Percentiles rank a stretch among this genome's conserved stretches.
These are phyloP conservation scores for Aureobasidium zeae DNA, from an alignment of 2,329 filamentous ascomycete genomes.

Conservation along the genomic window DNA sequence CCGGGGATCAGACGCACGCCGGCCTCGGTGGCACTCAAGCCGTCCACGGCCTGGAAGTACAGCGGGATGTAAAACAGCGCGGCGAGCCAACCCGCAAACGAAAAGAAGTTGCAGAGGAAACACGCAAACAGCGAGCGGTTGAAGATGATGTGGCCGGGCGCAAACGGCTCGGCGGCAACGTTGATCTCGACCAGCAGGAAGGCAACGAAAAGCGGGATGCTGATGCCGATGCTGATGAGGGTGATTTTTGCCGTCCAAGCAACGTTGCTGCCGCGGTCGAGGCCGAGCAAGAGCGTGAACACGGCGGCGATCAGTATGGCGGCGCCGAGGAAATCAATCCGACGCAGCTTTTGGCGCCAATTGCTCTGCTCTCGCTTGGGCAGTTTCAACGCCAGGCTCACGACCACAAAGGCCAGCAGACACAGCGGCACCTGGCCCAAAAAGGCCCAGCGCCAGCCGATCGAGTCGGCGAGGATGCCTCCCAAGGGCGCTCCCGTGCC, in stretches of 20 bases:
- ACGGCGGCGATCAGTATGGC: slow-evolving; percentile 56
- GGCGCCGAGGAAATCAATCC: slow-evolving; percentile 67
- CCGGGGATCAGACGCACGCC: slow-evolving; percentile 59
- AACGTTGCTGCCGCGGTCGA: slow-evolving; percentile 65
- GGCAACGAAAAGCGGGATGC: slow-evolving; percentile 51
- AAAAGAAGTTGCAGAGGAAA: slow-evolving; percentile 65
- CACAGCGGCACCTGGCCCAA: slow-evolving; percentile 61
- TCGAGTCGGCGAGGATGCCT: slow-evolving; percentile 60
- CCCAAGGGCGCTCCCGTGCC: slow-evolving; percentile 60
- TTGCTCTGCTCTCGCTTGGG: slow-evolving; percentile 49
- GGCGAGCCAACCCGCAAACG: slow-evolving; percentile 51
- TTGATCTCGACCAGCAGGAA: slow-evolving; percentile 62
- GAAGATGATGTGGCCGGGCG: slow-evolving; percentile 64
- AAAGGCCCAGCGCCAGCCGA: slow-evolving; percentile 74
- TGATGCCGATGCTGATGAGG: slow-evolving; percentile 47
- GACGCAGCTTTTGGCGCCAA: slow-evolving; percentile 56
- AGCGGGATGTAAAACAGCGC: slow-evolving; percentile 65
- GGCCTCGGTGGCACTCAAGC: slow-evolving; percentile 52
- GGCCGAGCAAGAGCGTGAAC: slow-evolving; percentile 55
- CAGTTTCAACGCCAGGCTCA: slow-evolving; percentile 53
- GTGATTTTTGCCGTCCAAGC: slow-evolving; percentile 55
- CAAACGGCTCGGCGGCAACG: slow-evolving; percentile 62
- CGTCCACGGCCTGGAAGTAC: slow-evolving; percentile 65
- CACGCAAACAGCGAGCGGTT: slow-evolving; percentile 56
- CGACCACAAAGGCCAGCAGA: slow-evolving; percentile 53